Base-by-base conservation (phyloP, 495 filamentous ascomycete genomes). In the Lasiosphaeria miniovina region DNA sequence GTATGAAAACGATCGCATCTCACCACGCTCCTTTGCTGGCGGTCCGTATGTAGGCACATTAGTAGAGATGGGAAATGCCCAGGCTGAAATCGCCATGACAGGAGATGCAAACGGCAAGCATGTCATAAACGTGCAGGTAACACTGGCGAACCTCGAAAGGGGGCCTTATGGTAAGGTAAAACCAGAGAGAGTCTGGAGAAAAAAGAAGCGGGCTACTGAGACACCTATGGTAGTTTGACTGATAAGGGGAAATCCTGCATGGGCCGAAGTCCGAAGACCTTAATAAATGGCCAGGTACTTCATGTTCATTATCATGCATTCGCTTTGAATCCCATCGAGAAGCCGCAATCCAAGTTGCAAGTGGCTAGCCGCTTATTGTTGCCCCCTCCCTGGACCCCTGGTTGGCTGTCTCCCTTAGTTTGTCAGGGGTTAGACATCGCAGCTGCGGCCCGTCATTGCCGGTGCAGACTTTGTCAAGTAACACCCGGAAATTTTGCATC, bases 361-460 rank as follows among this genome's bases (percentile, higher is more conserved):
- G 43, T 46, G 15, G 15, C 8, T 46, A n/a, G 11, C 43, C 4
- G 4, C 43, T 46, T 46, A 11, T 46, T 5, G 15, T 46, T 46
- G 43, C 12, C 43, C 15, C 12, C 11, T 4, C 12, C 12, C 12
- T 46, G 43, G 43, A n/a, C 43, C 43, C 6, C 2, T 11, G 43
- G 6, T 11, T 24, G 24, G 24, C 2, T 24, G 24, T 24, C 24
- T 24, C 24, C 24, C 24, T 24, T 24, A 24, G 24, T 24, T 24
- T 24, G 55, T 49, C 61, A 63, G 61, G 61, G 61, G 50, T 4
- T 34, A 15, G 43, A 24, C 38, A 46, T 38, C 63, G 64, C 66
- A 61, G 57, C 59, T 34, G 36, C 68, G 68, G 68, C 51, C 68
- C 66, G 68, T 52, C 57, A 52, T 55, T 52, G 61, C 68, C 60